phyloP scores from a whole-genome alignment of 2,329 filamentous ascomycete genomes.

The Penicillium glabrum region DNA sequence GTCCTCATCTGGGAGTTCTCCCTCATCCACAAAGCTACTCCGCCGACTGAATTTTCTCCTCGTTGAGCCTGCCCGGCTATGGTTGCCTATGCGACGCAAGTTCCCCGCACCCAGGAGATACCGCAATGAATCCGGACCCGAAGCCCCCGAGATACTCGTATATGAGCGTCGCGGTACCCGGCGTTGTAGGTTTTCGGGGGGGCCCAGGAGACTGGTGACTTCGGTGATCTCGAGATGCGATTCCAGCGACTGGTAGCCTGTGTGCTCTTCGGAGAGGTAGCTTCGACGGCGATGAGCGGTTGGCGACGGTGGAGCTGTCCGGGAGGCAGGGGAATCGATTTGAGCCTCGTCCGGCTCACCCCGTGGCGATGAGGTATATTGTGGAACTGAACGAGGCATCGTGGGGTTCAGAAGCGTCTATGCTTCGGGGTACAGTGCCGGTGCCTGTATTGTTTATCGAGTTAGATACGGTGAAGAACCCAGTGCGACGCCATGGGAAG shows the following conservation, averaged over 20 bases:
- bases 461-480: not conserved
- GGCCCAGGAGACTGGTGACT: conserved; percentile 36
- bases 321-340: conserved; percentile 12
- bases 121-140: conserved; percentile 35
- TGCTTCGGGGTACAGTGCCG: not conserved
- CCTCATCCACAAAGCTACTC: conserved; percentile 53
- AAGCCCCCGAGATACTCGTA: conserved; percentile 34
- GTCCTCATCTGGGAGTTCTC: not conserved
- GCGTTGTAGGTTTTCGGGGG: conserved; percentile 9
- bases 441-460: not conserved
- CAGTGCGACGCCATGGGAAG: not conserved
- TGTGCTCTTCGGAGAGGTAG: conserved; percentile 32
- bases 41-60: conserved; percentile 48
- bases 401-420: not conserved
- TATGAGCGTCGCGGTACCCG: conserved; percentile 35
- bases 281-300: conserved; percentile 32
- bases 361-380: conserved; percentile 16
- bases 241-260: conserved; percentile 33
- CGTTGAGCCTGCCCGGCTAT: conserved; percentile 53
- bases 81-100: conserved; percentile 42
- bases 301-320: conserved; percentile 40
- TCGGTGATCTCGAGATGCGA: conserved; percentile 31
- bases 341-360: conserved; percentile 16
- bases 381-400: conserved; percentile 35
- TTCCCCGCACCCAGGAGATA: conserved; percentile 37